Evolutionary conservation across 2,329 filamentous ascomycete genomes (phyloP).

Genomic region (Ophiostoma piceae): DNA sequence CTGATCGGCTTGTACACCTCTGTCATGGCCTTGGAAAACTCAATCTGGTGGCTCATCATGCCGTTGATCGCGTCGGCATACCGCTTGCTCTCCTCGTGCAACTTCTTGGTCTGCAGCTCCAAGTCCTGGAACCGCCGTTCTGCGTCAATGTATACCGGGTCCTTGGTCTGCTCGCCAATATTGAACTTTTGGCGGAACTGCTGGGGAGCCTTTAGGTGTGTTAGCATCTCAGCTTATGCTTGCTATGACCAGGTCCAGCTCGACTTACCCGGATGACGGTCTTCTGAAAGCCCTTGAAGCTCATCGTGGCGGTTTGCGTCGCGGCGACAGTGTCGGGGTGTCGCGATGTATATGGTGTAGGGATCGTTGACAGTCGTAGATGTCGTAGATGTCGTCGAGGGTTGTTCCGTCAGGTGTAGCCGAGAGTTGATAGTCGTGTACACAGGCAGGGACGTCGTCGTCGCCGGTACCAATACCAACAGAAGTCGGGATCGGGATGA

Average conservation of each 20-base stretch:
- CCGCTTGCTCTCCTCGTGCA: constrained; percentile 94
- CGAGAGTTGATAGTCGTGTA: not conserved
- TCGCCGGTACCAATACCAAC: not conserved
- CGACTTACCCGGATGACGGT: constrained; percentile 70
- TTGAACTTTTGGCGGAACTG: constrained; percentile 89
- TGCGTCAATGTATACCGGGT: constrained; percentile 89
- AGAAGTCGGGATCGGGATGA: not conserved
- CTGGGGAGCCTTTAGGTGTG: constrained; percentile 69
- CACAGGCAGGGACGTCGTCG: not conserved
- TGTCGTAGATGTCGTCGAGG: not conserved
- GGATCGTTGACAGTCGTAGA: not conserved
- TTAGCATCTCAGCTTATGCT: constrained; percentile 22
- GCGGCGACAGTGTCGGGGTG: not conserved
- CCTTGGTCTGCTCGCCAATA: constrained; percentile 90
- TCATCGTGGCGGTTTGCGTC: constrained; percentile 55
- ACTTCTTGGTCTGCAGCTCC: constrained; percentile 90
- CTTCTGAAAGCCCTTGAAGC: constrained; percentile 95
- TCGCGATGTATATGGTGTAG: not conserved
- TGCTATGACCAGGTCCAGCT: not conserved
- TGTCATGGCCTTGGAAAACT: constrained; percentile 91
- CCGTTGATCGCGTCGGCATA: constrained; percentile 97
- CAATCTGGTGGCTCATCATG: constrained; percentile 96
- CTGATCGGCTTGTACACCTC: constrained; percentile 99
- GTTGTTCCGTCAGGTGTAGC: too few relatives aligned
- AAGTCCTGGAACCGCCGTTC: constrained; percentile 91